phyloP scores from a whole-genome alignment of 441 rosid species.

The Eutrema salsugineum region DNA sequence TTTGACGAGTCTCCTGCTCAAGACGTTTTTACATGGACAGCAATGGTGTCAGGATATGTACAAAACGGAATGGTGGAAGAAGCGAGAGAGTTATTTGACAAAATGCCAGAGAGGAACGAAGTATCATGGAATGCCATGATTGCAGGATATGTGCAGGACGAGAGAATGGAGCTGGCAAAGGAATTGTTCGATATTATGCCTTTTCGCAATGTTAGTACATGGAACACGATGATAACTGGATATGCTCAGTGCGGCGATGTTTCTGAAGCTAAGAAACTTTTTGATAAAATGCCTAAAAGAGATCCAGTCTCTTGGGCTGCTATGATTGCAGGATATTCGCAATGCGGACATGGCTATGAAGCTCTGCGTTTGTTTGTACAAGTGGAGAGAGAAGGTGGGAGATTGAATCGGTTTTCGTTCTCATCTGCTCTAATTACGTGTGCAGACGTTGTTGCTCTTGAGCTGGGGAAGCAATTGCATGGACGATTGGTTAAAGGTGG shows the following conservation, averaged over 20 bases:
- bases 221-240: constrained; percentile 81
- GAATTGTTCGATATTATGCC: constrained; percentile 68
- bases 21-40: constrained; percentile 80
- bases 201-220: constrained; percentile 49
- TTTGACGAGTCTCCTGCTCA: constrained; percentile 52
- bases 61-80: constrained; percentile 60
- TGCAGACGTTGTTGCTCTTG: constrained; percentile 63
- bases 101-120: constrained; percentile 63
- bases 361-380: constrained; percentile 47
- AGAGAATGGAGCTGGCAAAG: constrained; percentile 59
- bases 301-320: constrained; percentile 83
- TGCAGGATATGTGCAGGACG: constrained; percentile 64
- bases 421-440: constrained; percentile 61
- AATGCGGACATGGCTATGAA: constrained; percentile 51
- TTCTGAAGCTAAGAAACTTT: constrained; percentile 44
- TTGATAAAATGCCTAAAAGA: constrained; percentile 58
- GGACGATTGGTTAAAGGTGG: constrained; percentile 63
- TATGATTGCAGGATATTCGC: constrained; percentile 68
- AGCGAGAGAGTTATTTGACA: constrained; percentile 53
- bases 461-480: constrained; percentile 68
- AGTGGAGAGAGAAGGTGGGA: constrained; percentile 62
- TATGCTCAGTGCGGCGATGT: constrained; percentile 56
- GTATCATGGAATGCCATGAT: constrained; percentile 82
- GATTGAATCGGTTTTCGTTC: constrained; percentile 57
- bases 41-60: constrained; percentile 68